Evolutionary conservation across 2,329 filamentous ascomycete species (phyloP).

Genomic region (Alternaria dauci): DNA sequence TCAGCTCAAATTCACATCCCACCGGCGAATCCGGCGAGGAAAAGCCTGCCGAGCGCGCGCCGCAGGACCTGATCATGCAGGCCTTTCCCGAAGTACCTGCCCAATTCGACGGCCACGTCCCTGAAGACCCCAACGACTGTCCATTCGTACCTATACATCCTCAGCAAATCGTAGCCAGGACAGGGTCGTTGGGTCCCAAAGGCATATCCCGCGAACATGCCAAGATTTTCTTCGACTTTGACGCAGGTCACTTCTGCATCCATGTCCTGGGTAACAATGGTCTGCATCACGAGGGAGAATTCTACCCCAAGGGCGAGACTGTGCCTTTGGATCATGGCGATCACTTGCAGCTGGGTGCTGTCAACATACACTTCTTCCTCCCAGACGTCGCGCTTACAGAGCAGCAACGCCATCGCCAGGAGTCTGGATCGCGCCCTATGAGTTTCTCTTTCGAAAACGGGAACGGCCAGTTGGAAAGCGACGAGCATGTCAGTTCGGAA

Average conservation of each 20-base stretch:
- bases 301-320: slow-evolving; percentile 27
- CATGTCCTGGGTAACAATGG: slow-evolving; percentile 71
- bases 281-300: slow-evolving; percentile 58
- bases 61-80: slow-evolving; percentile 48
- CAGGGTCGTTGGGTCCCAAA: slow-evolving; percentile 70
- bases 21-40: slow-evolving; percentile 43
- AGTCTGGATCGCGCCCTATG: slow-evolving; percentile 66
- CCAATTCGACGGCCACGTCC: slow-evolving; percentile 67
- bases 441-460: slow-evolving; percentile 76
- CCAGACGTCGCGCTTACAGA: slow-evolving; percentile 62
- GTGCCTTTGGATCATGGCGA: slow-evolving; percentile 68
- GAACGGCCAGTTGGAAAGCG: slow-evolving; percentile 63
- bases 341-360: slow-evolving; percentile 74
- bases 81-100: slow-evolving; percentile 46
- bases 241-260: slow-evolving; percentile 71
- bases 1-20: slow-evolving; percentile 58
- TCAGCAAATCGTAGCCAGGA: slow-evolving; percentile 48
- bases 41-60: slow-evolving; percentile 42
- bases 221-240: slow-evolving; percentile 74
- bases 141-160: slow-evolving; percentile 78
- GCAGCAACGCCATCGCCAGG: slow-evolving; percentile 60
- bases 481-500: slow-evolving; percentile 51
- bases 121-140: slow-evolving; percentile 66
- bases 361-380: slow-evolving; percentile 73
- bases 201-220: slow-evolving; percentile 78